phyloP scores from a whole-genome alignment of 1,284 basidiomycete species.

The Phlebopus sp. region DNA sequence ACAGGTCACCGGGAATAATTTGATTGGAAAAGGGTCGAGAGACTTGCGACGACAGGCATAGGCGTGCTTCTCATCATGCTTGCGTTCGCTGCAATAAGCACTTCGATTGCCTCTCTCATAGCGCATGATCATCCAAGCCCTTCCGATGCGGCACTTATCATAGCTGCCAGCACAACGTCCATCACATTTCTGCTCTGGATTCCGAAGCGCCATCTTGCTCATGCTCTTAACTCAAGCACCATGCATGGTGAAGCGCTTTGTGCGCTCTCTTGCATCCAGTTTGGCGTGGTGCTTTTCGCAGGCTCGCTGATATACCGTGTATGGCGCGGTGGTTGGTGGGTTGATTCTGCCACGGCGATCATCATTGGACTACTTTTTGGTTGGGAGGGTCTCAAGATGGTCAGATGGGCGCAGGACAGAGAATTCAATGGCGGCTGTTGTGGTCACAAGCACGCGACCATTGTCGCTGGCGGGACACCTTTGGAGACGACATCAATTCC shows the following conservation, averaged over 20 bases:
- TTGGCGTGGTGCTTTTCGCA: slow-evolving; percentile 26
- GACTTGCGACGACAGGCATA: slow-evolving; percentile 34
- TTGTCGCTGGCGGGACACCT: too few species aligned
- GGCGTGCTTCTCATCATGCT: slow-evolving; percentile 38
- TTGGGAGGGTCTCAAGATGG: slow-evolving; percentile 36
- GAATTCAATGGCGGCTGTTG: slow-evolving; percentile 36
- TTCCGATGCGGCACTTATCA: slow-evolving; percentile 39
- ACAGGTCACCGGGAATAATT: slow-evolving; percentile 8
- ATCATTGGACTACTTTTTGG: slow-evolving; percentile 36
- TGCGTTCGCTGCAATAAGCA: slow-evolving; percentile 34
- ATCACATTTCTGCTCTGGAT: slow-evolving; percentile 42
- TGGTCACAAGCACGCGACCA: neutral
- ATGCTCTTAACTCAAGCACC: slow-evolving; percentile 40
- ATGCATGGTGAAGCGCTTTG: slow-evolving; percentile 39
- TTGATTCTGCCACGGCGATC: slow-evolving; percentile 38
- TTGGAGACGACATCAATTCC: too few species aligned
- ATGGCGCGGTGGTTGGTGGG: slow-evolving; percentile 41
- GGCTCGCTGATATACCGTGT: slow-evolving; percentile 32
- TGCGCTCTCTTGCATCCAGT: slow-evolving; percentile 33
- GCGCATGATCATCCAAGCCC: slow-evolving; percentile 35
- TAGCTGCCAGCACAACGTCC: slow-evolving; percentile 39
- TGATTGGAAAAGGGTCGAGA: slow-evolving; percentile 40
- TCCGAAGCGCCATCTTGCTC: slow-evolving; percentile 43
- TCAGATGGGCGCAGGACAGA: slow-evolving; percentile 30
- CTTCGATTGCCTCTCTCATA: slow-evolving; percentile 35